A percentile compares a stretch with the other conserved stretches of the same genome.
Conservation (phyloP, 2,329 filamentous ascomycete genomes). For the Hypoxylon sp. region DNA sequence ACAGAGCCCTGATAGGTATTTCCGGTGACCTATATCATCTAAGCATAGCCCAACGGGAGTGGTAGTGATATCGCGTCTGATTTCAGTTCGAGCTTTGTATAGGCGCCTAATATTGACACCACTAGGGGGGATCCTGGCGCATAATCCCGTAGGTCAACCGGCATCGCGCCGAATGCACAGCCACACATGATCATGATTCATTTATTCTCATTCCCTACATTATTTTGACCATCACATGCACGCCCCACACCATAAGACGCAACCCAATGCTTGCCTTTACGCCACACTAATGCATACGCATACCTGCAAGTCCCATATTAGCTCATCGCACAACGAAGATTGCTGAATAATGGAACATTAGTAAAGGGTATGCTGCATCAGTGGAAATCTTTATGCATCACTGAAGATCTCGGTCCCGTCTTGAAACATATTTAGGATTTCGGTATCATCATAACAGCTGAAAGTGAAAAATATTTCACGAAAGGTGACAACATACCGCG, state of each 20-base stretch:
- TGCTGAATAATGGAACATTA: background rate
- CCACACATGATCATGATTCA: constrained; percentile 20
- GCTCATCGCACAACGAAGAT: background rate
- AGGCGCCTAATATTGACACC: background rate
- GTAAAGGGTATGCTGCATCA: constrained; percentile 37
- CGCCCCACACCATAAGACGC: constrained; percentile 2
- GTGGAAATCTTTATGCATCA: constrained; percentile 52
- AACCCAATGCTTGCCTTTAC: constrained; percentile 1
- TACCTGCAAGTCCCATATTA: constrained; percentile 22
- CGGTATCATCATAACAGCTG: constrained; percentile 52
- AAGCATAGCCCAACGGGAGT: background rate
- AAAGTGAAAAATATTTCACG: background rate
- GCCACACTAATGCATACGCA: constrained; percentile 5
- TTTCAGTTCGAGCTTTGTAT: background rate
- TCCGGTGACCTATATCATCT: too few species aligned
- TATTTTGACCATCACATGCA: background rate
- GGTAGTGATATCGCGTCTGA: background rate
- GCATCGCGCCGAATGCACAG: background rate
- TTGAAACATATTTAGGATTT: constrained; percentile 56
- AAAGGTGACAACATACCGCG: constrained; percentile 36
- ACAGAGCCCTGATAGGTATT: too few species aligned
- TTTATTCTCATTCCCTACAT: constrained; percentile 17
- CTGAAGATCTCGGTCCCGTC: constrained; percentile 55
- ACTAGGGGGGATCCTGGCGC: background rate
- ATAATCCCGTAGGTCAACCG: background rate